phyloP scores from a whole-genome alignment of 768 basidiomycete genomes.

The Mrakia gelida region DNA sequence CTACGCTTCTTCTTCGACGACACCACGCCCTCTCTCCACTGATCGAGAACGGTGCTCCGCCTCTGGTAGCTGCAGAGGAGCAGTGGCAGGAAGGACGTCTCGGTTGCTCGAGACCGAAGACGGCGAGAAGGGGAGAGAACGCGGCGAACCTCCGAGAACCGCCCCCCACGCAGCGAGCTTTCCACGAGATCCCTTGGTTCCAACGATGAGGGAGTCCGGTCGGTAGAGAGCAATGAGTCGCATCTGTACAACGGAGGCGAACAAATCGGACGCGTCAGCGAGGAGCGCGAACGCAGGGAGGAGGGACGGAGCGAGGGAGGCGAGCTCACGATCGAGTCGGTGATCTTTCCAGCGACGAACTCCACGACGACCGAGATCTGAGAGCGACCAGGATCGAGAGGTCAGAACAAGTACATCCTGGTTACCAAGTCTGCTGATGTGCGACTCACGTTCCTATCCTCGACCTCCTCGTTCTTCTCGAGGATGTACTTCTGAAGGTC shows the following conservation, averaged over 20 bases:
- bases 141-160: slow-evolving; percentile 47
- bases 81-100: no score
- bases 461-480: slow-evolving; percentile 68
- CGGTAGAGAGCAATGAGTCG: slow-evolving; percentile 72
- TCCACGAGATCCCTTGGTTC: slow-evolving; percentile 68
- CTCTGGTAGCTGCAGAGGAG: no score
- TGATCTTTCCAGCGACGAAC: slow-evolving; percentile 85
- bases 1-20: no score
- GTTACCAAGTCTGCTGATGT: no score
- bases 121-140: not conserved
- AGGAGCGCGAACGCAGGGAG: not conserved
- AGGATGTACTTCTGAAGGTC: slow-evolving; percentile 75
- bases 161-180: slow-evolving; percentile 56
- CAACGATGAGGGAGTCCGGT: slow-evolving; percentile 80
- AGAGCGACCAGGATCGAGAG: no score
- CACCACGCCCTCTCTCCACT: no score
- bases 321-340: slow-evolving; percentile 62
- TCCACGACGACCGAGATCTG: slow-evolving; percentile 87
- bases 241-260: slow-evolving; percentile 42
- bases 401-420: no score
- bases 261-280: no score
- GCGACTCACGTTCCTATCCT: slow-evolving; percentile 48
- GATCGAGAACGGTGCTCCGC: no score
- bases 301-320: not conserved
- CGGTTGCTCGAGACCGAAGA: not conserved